Evolutionary conservation across 768 basidiomycete genomes (phyloP), one percentile per base, ranked within the genome.

Genomic region (Tulasnella sp.): DNA sequence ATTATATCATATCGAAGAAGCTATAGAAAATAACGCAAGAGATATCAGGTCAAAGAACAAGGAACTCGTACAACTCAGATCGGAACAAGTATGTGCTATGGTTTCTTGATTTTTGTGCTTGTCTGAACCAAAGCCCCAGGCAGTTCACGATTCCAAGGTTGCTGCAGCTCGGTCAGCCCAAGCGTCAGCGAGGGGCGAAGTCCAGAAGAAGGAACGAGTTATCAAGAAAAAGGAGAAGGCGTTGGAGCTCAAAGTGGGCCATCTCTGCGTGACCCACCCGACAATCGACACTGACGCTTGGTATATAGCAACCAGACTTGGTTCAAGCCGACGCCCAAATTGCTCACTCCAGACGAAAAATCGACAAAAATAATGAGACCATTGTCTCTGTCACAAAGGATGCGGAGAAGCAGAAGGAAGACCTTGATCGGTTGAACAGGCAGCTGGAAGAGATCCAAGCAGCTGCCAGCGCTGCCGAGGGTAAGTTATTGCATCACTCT

Each of bases 211-310:
- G 57, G 91, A 99, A 66, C 83, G 81, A 66, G 75, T 67, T 39
- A 80, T 93, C 53, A 95, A 95, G 69, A 86, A 83, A 64, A 82
- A 82, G 1, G 92, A 96, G 65, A 96, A 92, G 64, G 70, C 78
- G 0, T 65, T 92, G 7, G 93, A 96, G 53, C 77, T 72, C 13
- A 88, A 86, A 70, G 91, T 83, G 32, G 33, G 72, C 59, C 19
- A 10, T 34, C 24, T 42, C 27, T 16, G 3, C 51, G 37, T 2
- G 28, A 40, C 19, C 27, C 39, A 5, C 39, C 39, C 27, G 10
- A 20, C 39, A 40, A 40, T 40, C 19, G 5, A 16, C 24, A 20
- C 15, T 45, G 16, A 19, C 4, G 24, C 40, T 22, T 49, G 40
- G 1, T 41, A 16, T n/a, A 28, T 55, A 93, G 90, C 77, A 77